These are phyloP conservation scores for Alternaria ethzedia DNA, from an alignment of 2,329 filamentous ascomycete species.

Conservation along the genomic window DNA sequence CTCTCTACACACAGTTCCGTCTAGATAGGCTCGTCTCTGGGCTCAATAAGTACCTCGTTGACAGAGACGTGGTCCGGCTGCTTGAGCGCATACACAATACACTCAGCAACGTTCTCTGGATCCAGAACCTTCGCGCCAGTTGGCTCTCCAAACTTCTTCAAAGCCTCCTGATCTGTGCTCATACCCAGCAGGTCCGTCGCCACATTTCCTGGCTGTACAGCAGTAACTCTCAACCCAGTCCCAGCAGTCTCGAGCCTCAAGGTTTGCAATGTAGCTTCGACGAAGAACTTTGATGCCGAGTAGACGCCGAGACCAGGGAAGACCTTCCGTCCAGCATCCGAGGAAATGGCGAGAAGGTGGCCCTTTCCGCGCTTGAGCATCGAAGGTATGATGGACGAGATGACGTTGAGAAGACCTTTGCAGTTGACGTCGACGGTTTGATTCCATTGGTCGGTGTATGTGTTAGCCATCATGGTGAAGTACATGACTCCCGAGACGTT, in stretches of 20 bases:
- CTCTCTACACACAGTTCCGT: neutral
- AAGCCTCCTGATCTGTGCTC: constrained; percentile 76
- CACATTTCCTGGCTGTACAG: constrained; percentile 79
- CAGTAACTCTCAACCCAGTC: constrained; percentile 73
- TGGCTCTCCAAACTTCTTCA: constrained; percentile 80
- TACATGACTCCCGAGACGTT: constrained; percentile 87
- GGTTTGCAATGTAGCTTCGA: constrained; percentile 79
- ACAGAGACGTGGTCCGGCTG: constrained; percentile 79
- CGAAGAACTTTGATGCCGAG: constrained; percentile 84
- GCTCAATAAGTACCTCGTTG: constrained; percentile 75
- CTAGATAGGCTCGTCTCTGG: constrained; percentile 46
- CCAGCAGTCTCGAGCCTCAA: constrained; percentile 78
- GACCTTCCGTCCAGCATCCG: constrained; percentile 80
- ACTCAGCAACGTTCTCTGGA: constrained; percentile 72
- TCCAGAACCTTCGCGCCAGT: constrained; percentile 77
- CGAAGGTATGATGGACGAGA: constrained; percentile 70
- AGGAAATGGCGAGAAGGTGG: constrained; percentile 82
- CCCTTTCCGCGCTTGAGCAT: constrained; percentile 74
- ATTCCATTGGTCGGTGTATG: constrained; percentile 76
- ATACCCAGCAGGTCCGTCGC: constrained; percentile 75
- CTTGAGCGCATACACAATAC: constrained; percentile 75
- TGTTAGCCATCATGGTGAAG: constrained; percentile 85
- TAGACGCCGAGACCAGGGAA: constrained; percentile 84
- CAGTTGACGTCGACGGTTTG: constrained; percentile 85
- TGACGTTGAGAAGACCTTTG: constrained; percentile 78